phyloP scores from a whole-genome alignment of 2,329 filamentous ascomycete genomes.

The Aulographum hederae region DNA sequence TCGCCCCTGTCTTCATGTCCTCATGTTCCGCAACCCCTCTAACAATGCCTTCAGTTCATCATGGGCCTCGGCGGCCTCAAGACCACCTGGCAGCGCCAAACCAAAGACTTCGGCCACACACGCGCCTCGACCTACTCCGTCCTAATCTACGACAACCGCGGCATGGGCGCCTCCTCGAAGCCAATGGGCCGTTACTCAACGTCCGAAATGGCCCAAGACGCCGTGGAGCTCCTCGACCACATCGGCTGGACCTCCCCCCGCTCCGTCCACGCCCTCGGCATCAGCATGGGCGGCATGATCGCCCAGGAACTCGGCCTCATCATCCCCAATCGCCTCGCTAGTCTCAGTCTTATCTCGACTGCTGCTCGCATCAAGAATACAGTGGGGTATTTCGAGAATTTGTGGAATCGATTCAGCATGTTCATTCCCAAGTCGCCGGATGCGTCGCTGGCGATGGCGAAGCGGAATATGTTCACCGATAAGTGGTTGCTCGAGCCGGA shows the following conservation, averaged over 20 bases:
- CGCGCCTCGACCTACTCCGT: conserved; percentile 49
- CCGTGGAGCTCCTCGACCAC: conserved; percentile 49
- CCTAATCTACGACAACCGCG: conserved; percentile 68
- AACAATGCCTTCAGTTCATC: too few relatives aligned
- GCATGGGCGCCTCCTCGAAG: conserved; percentile 64
- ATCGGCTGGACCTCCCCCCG: conserved; percentile 46
- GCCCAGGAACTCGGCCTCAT: conserved; percentile 52
- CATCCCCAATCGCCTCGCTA: conserved; percentile 29
- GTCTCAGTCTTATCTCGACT: conserved; percentile 31
- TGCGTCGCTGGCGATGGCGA: conserved; percentile 43
- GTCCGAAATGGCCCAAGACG: conserved; percentile 66
- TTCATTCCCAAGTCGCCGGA: conserved; percentile 55
- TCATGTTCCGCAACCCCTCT: too few relatives aligned
- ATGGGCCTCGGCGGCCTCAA: conserved; percentile 60
- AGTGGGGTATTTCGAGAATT: conserved; percentile 43
- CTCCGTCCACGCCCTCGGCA: conserved; percentile 52
- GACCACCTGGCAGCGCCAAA: conserved; percentile 67
- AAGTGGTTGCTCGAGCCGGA: conserved; percentile 47
- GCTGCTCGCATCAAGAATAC: conserved; percentile 29
- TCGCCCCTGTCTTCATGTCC: too few relatives aligned
- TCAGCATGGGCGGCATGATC: conserved; percentile 77
- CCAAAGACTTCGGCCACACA: conserved; percentile 61
- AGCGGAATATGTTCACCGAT: conserved; percentile 45
- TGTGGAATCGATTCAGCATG: conserved; percentile 37
- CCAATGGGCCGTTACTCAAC: conserved; percentile 65